Evolutionary conservation across 768 basidiomycete species (phyloP), one percentile per base, ranked within the genome.

Genomic region (Pholiota microspora): DNA sequence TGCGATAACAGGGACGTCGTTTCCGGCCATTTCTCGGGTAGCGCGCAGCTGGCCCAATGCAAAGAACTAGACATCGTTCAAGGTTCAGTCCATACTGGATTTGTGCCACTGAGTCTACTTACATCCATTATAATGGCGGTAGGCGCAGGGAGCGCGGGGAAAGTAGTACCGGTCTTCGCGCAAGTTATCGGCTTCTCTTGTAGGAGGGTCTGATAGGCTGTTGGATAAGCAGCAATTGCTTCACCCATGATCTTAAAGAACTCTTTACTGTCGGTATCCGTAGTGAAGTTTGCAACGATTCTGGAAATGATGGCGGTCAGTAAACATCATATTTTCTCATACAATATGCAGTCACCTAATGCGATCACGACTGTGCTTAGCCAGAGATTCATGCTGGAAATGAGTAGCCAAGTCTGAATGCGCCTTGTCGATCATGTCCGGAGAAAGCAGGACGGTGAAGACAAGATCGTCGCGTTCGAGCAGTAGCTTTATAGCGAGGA

Each of bases 91-190:
- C n/a, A n/a, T n/a, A n/a, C n/a, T n/a, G n/a, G n/a, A n/a, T n/a
- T 36, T 5, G 7, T n/a, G 15, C 7, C 10, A 8, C 13, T 21
- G 2, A 46, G 24, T 31, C 29, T 13, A 13, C 46, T 16, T 32
- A 57, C 59, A 36, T 61, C 59, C 21, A 46, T 24, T 16, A 61
- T 49, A 10, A 58, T 47, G 3, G 31, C 51, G 4, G 48, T 24
- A 23, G 59, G 59, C 12, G 56, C 29, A 13, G 56, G 40, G 6
- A 55, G 47, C 1, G 54, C 54, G 8, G 53, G 47, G 21, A 58
- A 58, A 4, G 27, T 29, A 27, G 38, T 56, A 2, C 49, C 53
- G 5, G 45, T 55, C 12, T 50, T 31, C 15, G 51, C 50, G 38
- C 59, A 61, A 4, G 51, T 53, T n/a, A 61, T 27, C 12, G 59